phyloP scores from a whole-genome alignment of 129 eudicot species.

The Centrapalus pauciflorus region DNA sequence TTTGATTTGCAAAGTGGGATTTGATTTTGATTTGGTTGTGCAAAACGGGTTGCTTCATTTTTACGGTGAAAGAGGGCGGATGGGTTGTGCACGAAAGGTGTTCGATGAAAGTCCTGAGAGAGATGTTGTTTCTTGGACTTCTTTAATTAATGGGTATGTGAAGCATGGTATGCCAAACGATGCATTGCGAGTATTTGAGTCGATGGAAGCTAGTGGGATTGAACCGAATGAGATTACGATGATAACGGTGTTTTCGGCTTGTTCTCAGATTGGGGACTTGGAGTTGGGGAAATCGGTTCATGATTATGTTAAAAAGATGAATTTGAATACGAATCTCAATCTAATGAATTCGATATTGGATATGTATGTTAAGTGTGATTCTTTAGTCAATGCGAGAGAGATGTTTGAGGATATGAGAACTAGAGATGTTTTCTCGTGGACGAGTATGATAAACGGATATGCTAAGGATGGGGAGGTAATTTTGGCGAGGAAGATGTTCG shows the following conservation, averaged over 20 bases:
- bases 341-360: constrained; percentile 60
- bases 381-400: constrained; percentile 43
- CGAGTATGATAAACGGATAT: constrained; percentile 58
- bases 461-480: constrained; percentile 40
- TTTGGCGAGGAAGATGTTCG: constrained; percentile 48
- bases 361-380: constrained; percentile 70
- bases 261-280: constrained; percentile 60
- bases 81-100: constrained; percentile 41
- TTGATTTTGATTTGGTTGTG: constrained; percentile 49
- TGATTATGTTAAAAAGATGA: constrained; percentile 26
- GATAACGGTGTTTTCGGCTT: constrained; percentile 53
- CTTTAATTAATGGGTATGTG: constrained; percentile 60
- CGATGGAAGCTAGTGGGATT: constrained; percentile 44
- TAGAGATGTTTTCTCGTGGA: constrained; percentile 68
- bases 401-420: constrained; percentile 47
- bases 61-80: constrained; percentile 35
- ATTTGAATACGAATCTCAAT: constrained; percentile 31
- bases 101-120: constrained; percentile 43
- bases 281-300: constrained; percentile 36
- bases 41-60: constrained; percentile 57
- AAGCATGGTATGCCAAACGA: constrained; percentile 46
- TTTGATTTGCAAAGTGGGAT: constrained; percentile 54
- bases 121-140: constrained; percentile 78
- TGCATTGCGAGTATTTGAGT: constrained; percentile 42
- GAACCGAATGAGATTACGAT: constrained; percentile 62